Evolutionary conservation across 495 filamentous ascomycete species (phyloP).

Genomic region (Pyrenopolyporus hunteri): DNA sequence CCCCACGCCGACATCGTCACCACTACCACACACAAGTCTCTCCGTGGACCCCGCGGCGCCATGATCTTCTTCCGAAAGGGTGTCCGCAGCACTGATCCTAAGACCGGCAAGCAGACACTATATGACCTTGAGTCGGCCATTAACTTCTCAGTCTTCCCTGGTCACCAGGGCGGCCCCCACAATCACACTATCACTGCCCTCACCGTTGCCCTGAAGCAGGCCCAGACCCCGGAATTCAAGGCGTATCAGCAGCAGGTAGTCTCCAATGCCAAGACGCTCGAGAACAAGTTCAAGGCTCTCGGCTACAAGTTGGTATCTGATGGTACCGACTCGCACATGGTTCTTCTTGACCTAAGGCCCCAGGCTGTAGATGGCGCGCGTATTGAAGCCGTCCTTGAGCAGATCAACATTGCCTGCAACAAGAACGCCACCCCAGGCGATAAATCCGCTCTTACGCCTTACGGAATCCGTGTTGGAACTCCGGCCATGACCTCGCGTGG

Average conservation of each 20-base stretch:
- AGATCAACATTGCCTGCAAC: conserved; percentile 98
- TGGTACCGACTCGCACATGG: conserved; percentile 98
- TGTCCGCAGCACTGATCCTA: conserved; percentile 83
- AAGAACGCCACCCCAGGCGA: conserved; percentile 99
- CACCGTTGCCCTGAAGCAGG: conserved; percentile 96
- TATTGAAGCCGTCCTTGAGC: conserved; percentile 94
- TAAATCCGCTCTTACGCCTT: conserved; percentile 94
- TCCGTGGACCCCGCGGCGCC: conserved; percentile 96
- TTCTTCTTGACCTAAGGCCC: conserved; percentile 86
- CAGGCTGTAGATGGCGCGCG: conserved; percentile 88
- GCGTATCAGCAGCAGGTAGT: conserved; percentile 93
- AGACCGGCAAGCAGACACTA: conserved; percentile 85
- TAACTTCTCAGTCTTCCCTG: conserved; percentile 99
- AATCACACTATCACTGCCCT: conserved; percentile 99
- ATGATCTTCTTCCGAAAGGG: conserved; percentile 99
- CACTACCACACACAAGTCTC: conserved; percentile 99
- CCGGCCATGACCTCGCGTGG: conserved; percentile 97
- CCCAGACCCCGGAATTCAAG: conserved; percentile 90
- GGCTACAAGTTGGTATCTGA: conserved; percentile 93
- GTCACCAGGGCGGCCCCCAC: conserved; percentile 98
- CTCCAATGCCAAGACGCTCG: conserved; percentile 89
- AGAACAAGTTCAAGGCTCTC: conserved; percentile 77
- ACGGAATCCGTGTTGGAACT: conserved; percentile 92
- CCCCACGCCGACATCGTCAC: conserved; percentile 95
- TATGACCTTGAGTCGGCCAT: conserved; percentile 97